Base-by-base conservation (phyloP, 2,329 filamentous ascomycete genomes). In the Fusarium sp. region DNA sequence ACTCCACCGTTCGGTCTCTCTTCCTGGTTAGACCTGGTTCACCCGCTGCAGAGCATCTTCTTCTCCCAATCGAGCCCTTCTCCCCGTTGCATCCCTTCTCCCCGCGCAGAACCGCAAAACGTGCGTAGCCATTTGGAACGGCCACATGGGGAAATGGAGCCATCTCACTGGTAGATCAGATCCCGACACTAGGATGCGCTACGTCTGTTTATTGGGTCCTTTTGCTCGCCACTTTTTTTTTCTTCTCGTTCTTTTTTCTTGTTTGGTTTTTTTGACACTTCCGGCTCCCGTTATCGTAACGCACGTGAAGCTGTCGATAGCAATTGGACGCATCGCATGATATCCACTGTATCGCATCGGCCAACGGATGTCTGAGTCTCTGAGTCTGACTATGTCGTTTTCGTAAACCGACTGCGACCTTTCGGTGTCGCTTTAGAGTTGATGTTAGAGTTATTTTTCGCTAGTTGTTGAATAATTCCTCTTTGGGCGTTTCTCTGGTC, bases 71-170 rank as follows among this genome's bases (percentile, higher is more conserved):
- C 52, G 39, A 60, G 65, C 47, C 46, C 36, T 50, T 50, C 15
- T 21, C 13, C 47, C 48, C 58, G 40, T 59, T 55, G 25, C 20
- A 25, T 47, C 33, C 33, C 29, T 21, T 43, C 39, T 45, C 36
- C 58, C 46, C 64, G 27, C 56, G 29, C 49, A 25, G 54, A 67
- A 47, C 45, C 56, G 29, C 49, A 25, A 59, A 67, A 47, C 45
- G 48, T 40, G 35, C 21, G 25, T 61, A 27, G 58, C 50, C 57
- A 46, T 40, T 52, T 63, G 50, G 36, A 67, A 66, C 55, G 65
- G 39, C 50, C 65, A 68, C 65, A 68, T 68, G 65, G 65, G 65
- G 65, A 41, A 62, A 62, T 45, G 55, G 54, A 18, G 49, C 21
- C 15, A 43, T 68, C 23, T 69, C 18, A 68, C 53, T 57, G 65